These are phyloP conservation scores for Cyanidium caldarium DNA, from an alignment of 23 red algal genomes.

Conservation along the genomic window DNA sequence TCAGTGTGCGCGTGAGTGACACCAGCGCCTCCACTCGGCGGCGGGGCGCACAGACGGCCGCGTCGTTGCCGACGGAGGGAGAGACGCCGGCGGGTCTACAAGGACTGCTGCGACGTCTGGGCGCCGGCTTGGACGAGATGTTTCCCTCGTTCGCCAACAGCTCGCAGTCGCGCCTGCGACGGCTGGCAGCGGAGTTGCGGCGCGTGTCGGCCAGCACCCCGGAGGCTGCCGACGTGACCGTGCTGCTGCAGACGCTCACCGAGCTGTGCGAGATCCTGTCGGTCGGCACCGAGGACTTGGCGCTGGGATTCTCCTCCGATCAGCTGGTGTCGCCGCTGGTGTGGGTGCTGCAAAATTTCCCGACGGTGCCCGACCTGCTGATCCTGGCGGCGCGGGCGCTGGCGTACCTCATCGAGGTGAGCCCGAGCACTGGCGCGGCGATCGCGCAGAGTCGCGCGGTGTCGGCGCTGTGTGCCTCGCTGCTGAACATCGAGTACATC, in stretches of 20 bases:
- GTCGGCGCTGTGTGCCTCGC: slow-evolving; percentile 38
- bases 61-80: too few relatives aligned
- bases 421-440: slow-evolving; percentile 44
- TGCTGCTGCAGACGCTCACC: slow-evolving; percentile 30
- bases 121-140: neutral
- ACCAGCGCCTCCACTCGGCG: too few relatives aligned
- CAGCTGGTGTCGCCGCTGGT: slow-evolving; percentile 64
- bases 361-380: slow-evolving; percentile 33
- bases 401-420: slow-evolving; percentile 74
- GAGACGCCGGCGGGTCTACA: neutral
- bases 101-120: neutral
- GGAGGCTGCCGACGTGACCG: neutral
- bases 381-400: slow-evolving; percentile 79
- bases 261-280: slow-evolving; percentile 92
- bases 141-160: neutral
- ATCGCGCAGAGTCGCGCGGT: slow-evolving; percentile 60
- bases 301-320: slow-evolving; percentile 63
- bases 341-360: slow-evolving; percentile 18
- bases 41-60: too few relatives aligned
- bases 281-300: slow-evolving; percentile 74
- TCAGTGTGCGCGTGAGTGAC: too few relatives aligned
- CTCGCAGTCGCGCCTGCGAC: neutral
- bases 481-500: slow-evolving; percentile 93
- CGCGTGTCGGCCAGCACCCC: neutral
- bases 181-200: neutral